These are phyloP conservation scores for Phytopythium montanum DNA, from an alignment of 352 stramenopile genomes.

Conservation along the genomic window DNA sequence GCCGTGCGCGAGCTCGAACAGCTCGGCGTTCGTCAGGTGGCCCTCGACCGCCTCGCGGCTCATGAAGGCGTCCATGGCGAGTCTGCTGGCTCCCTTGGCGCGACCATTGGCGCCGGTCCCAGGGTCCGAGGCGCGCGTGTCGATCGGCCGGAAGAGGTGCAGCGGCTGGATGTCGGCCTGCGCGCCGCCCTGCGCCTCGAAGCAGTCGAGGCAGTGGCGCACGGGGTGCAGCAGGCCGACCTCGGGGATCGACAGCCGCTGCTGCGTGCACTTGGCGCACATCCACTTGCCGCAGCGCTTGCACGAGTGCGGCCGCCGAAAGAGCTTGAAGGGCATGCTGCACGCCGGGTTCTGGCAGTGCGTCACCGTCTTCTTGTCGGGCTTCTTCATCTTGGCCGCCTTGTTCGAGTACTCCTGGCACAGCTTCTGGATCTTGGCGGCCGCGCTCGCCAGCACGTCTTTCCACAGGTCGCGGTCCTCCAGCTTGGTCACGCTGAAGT, in stretches of 20 bases:
- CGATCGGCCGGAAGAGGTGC: slow-evolving; percentile 50
- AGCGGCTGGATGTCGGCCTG: slow-evolving; percentile 63
- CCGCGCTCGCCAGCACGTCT: slow-evolving; percentile 55
- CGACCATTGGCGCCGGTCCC: background rate
- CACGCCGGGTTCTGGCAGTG: slow-evolving; percentile 73
- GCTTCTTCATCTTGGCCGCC: slow-evolving; percentile 73
- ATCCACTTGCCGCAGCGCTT: slow-evolving; percentile 86
- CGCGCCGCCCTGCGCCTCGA: slow-evolving; percentile 59
- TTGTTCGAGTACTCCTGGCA: slow-evolving; percentile 60
- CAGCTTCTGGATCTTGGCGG: slow-evolving; percentile 60
- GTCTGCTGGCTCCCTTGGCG: background rate
- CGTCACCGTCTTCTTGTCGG: slow-evolving; percentile 78
- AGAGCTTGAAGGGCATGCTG: slow-evolving; percentile 76
- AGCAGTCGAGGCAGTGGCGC: slow-evolving; percentile 76
- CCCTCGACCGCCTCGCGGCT: slow-evolving; percentile 10
- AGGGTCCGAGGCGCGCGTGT: background rate
- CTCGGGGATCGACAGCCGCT: slow-evolving; percentile 80
- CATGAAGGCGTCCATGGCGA: slow-evolving; percentile 4
- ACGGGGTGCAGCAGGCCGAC: slow-evolving; percentile 73
- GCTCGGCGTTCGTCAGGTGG: slow-evolving; percentile 59
- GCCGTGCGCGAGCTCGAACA: slow-evolving; percentile 79
- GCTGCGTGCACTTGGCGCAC: slow-evolving; percentile 76
- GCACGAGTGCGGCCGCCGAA: slow-evolving; percentile 76
- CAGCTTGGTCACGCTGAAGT: slow-evolving; percentile 84
- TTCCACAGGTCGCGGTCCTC: slow-evolving; percentile 84